Evolutionary conservation across 2,329 filamentous ascomycete genomes (phyloP).

Genomic region (Neurospora sp.): DNA sequence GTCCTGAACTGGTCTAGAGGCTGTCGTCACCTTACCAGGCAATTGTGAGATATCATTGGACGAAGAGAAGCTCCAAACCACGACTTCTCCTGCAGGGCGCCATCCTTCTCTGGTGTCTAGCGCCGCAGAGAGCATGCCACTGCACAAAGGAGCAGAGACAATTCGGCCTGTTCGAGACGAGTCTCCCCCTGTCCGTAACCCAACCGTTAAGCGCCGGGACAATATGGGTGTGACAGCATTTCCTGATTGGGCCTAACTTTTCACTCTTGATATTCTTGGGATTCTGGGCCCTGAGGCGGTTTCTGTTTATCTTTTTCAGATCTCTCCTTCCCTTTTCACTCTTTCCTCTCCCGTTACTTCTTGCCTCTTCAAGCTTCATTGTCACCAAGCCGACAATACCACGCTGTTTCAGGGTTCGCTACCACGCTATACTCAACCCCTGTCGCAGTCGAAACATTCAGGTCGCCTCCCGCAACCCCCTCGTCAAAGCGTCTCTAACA

Average conservation of each 20-base stretch:
- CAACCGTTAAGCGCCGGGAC: not conserved
- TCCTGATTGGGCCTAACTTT: not conserved
- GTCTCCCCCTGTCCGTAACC: not conserved
- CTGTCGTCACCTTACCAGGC: not conserved
- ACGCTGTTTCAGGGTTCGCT: not conserved
- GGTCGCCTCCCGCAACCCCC: slow-evolving; percentile 24
- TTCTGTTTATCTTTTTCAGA: not conserved
- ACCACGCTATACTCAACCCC: slow-evolving; percentile 15
- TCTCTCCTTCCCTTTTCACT: not conserved
- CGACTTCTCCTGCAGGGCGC: not conserved
- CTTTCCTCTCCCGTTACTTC: not conserved
- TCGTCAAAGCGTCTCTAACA: slow-evolving; percentile 36
- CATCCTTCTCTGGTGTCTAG: not conserved
- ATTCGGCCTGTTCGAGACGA: not conserved
- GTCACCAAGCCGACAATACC: not conserved
- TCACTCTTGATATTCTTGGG: not conserved
- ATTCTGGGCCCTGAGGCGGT: not conserved
- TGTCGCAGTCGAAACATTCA: slow-evolving; percentile 29
- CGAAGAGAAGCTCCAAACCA: not conserved
- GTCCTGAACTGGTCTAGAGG: not conserved
- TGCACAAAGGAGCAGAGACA: not conserved
- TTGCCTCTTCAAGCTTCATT: not conserved
- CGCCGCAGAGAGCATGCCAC: not conserved
- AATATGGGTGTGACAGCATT: not conserved
- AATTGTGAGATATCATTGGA: not conserved